phyloP scores from a whole-genome alignment of 345 rosid genomes.

The rapeseed (Brassica napus) region DNA sequence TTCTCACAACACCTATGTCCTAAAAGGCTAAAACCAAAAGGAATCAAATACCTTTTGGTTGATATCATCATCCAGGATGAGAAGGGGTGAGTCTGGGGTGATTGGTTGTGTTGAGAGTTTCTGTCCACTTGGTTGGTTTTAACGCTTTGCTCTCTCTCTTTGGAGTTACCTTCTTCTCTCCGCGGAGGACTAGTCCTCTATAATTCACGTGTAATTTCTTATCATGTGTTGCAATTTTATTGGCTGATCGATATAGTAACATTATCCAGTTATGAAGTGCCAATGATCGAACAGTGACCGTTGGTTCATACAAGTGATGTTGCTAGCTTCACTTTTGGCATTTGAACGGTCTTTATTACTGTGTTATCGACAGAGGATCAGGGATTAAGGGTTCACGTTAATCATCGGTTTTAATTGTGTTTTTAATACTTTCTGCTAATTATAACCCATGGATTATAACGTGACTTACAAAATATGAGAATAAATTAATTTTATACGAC shows the following conservation, averaged over 20 bases:
- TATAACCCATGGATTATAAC: background rate
- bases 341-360: background rate
- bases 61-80: conserved; percentile 14
- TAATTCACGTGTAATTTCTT: background rate
- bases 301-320: conserved; percentile 25
- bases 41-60: conserved; percentile 28
- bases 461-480: background rate
- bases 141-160: background rate
- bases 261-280: conserved; percentile 7
- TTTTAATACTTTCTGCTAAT: background rate
- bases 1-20: background rate
- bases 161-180: conserved; percentile 6
- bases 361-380: background rate
- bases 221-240: background rate
- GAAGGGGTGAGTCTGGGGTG: background rate
- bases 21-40: background rate
- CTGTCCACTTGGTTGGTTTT: conserved; percentile 22
- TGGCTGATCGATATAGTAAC: background rate
- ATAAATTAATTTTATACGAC: background rate
- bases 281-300: conserved; percentile 2
- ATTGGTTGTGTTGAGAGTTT: background rate
- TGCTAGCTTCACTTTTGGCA: conserved; percentile 12
- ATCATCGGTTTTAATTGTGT: background rate
- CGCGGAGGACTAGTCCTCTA: background rate
- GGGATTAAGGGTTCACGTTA: background rate